These are phyloP conservation scores for Calendula officinalis DNA, from an alignment of 129 eudicot genomes.

Conservation along the genomic window DNA sequence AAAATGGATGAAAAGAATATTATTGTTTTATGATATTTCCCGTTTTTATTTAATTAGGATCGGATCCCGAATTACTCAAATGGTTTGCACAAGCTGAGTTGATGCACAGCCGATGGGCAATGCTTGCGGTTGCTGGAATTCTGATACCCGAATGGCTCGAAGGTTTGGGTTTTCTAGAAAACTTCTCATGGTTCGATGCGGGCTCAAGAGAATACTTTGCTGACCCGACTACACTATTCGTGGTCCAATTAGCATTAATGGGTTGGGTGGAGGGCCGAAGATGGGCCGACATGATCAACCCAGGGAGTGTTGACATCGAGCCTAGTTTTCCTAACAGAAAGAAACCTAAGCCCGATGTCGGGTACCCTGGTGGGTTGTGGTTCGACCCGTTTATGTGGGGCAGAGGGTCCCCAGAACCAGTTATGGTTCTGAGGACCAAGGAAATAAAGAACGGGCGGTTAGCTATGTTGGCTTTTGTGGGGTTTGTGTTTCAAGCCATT, in stretches of 20 bases:
- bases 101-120: slow-evolving; percentile 93
- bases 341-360: slow-evolving; percentile 78
- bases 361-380: slow-evolving; percentile 96
- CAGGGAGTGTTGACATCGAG: slow-evolving; percentile 82
- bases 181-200: slow-evolving; percentile 72
- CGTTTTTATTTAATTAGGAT: slow-evolving; percentile 37
- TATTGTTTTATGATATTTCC: too few species aligned
- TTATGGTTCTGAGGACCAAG: slow-evolving; percentile 89
- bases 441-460: slow-evolving; percentile 95
- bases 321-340: slow-evolving; percentile 59
- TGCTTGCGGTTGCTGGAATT: slow-evolving; percentile 92
- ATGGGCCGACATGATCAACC: slow-evolving; percentile 87
- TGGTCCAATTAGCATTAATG: slow-evolving; percentile 75
- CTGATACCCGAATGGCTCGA: slow-evolving; percentile 84
- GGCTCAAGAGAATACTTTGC: slow-evolving; percentile 82
- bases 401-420: slow-evolving; percentile 81
- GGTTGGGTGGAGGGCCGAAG: slow-evolving; percentile 97
- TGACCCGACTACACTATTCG: slow-evolving; percentile 72
- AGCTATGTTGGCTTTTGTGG: slow-evolving; percentile 88
- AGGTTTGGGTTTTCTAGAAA: slow-evolving; percentile 60
- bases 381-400: slow-evolving; percentile 93
- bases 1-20: too few species aligned
- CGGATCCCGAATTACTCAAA: slow-evolving; percentile 77
- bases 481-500: slow-evolving; percentile 78
- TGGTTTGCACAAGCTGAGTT: slow-evolving; percentile 98